phyloP scores from a whole-genome alignment of 768 basidiomycete species.

The Tephrocybe sp. region DNA sequence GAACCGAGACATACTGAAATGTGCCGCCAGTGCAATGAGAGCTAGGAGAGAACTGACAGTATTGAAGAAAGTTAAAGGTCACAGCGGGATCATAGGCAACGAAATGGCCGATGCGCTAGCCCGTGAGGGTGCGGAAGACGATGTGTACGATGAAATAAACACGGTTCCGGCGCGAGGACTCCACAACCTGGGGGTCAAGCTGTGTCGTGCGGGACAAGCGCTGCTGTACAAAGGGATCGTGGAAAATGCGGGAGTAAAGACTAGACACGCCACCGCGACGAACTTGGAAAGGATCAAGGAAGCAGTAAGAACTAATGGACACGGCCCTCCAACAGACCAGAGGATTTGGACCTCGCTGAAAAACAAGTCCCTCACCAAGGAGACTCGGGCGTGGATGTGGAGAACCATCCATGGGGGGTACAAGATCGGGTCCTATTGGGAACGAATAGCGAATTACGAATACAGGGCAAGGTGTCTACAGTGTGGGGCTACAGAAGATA shows the following conservation, averaged over 20 bases:
- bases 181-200: neutral
- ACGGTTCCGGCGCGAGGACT: neutral
- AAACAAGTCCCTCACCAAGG: too few relatives aligned
- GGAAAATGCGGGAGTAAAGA: neutral
- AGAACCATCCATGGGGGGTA: too few relatives aligned
- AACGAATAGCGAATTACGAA: too few relatives aligned
- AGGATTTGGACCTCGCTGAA: too few relatives aligned
- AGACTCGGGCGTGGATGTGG: too few relatives aligned
- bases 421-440: too few relatives aligned
- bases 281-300: too few relatives aligned
- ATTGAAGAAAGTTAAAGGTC: conserved; percentile 27
- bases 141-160: neutral
- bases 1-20: conserved; percentile 16
- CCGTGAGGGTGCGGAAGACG: conserved; percentile 1
- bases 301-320: too few relatives aligned
- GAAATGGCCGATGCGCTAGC: conserved; percentile 23
- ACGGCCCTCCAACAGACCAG: too few relatives aligned
- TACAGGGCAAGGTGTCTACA: too few relatives aligned
- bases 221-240: neutral
- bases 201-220: neutral
- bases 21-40: conserved; percentile 8
- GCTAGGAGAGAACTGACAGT: conserved; percentile 11
- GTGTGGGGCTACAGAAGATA: too few relatives aligned
- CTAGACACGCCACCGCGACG: too few relatives aligned
- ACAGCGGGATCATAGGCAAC: conserved; percentile 16